Evolutionary conservation across 1,284 basidiomycete species (phyloP).

Genomic region (Sanguinoderma infundibulare): DNA sequence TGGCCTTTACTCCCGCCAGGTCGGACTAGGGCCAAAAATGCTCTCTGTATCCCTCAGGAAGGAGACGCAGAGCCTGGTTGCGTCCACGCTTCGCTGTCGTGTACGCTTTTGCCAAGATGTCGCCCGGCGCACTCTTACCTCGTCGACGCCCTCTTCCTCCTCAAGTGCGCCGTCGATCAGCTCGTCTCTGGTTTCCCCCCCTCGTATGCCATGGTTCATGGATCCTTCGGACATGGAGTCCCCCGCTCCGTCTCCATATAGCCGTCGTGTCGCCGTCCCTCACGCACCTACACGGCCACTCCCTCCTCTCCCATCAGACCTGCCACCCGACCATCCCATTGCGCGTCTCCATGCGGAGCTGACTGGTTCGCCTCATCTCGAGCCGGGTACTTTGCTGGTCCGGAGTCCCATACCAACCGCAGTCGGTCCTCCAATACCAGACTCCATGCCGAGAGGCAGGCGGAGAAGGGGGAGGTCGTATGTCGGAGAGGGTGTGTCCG

Average conservation of each 20-base stretch:
- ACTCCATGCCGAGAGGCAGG: constrained; percentile 58
- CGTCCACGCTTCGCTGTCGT: constrained; percentile 8
- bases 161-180: constrained; percentile 4
- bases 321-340: constrained; percentile 43
- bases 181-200: constrained; percentile 3
- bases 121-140: constrained; percentile 15
- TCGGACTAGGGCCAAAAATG: constrained; percentile 6
- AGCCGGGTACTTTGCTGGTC: constrained; percentile 57
- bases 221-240: constrained; percentile 40
- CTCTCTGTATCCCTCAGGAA: constrained; percentile 5
- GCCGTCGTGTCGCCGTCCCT: constrained; percentile 29
- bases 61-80: constrained; percentile 5
- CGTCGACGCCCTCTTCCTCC: constrained; percentile 19
- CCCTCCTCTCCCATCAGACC: constrained; percentile 49
- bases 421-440: constrained; percentile 58
- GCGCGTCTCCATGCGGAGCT: constrained; percentile 56
- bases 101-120: constrained; percentile 1
- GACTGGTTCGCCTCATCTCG: constrained; percentile 62
- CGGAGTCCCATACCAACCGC: constrained; percentile 49
- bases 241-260: constrained; percentile 7
- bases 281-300: constrained; percentile 30
- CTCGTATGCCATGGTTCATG: constrained; percentile 56
- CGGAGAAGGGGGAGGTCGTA: constrained; percentile 69
- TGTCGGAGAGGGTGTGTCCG: constrained; percentile 61
- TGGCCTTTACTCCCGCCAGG: neutral